Evolutionary conservation across 1,284 basidiomycete genomes (phyloP).

Genomic region (Cryptococcus maquisensis): DNA sequence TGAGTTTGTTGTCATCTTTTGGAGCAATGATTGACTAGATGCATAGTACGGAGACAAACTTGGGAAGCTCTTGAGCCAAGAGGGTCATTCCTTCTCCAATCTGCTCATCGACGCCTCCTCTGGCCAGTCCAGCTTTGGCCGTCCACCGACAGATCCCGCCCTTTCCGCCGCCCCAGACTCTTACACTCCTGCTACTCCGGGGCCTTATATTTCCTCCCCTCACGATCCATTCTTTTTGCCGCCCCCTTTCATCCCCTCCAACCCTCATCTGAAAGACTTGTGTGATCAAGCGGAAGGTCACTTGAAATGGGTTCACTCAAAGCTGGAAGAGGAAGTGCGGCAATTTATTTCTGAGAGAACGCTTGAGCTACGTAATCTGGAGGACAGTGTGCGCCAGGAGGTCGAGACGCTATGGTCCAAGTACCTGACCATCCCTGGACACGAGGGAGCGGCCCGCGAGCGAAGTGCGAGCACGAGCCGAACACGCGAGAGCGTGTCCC

Average conservation of each 20-base stretch:
- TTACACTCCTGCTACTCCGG: background rate
- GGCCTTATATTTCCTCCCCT: conserved; percentile 29
- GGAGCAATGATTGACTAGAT: background rate
- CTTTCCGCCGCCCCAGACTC: conserved; percentile 11
- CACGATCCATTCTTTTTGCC: conserved; percentile 50
- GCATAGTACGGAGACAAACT: conserved; percentile 27
- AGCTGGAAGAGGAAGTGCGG: conserved; percentile 38
- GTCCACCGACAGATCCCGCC: conserved; percentile 19
- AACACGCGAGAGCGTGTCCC: background rate
- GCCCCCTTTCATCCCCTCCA: conserved; percentile 50
- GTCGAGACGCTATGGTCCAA: conserved; percentile 44
- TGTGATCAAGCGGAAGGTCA: conserved; percentile 33
- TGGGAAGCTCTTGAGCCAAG: conserved; percentile 6
- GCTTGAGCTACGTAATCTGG: conserved; percentile 32
- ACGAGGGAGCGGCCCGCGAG: conserved; percentile 13
- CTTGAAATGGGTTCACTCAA: conserved; percentile 26
- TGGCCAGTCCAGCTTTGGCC: conserved; percentile 23
- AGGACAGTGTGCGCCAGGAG: conserved; percentile 41
- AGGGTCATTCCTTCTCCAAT: conserved; percentile 21
- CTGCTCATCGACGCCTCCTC: conserved; percentile 15
- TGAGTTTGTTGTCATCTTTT: conserved; percentile 13
- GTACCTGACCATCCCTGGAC: conserved; percentile 33
- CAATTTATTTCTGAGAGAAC: conserved; percentile 31
- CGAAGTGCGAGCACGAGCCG: conserved; percentile 10
- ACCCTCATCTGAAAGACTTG: conserved; percentile 43